Percentiles rank a stretch among this genome's conserved stretches.
phyloP scores from a whole-genome alignment of 2,329 filamentous ascomycete species.

The Spiromastix sp. region DNA sequence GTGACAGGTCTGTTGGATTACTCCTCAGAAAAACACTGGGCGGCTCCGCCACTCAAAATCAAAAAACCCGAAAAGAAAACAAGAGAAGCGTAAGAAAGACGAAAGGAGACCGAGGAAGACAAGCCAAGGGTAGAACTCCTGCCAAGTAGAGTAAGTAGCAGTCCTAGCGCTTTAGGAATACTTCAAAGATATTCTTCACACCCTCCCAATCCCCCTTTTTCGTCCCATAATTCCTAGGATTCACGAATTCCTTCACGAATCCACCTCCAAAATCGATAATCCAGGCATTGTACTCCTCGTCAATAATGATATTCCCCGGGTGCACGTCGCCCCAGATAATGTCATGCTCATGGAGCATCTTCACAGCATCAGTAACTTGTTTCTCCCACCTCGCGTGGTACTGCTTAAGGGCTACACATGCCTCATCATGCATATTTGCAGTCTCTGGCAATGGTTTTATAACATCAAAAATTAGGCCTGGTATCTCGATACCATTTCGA shows the following conservation, averaged over 20 bases:
- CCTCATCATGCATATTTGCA: neutral
- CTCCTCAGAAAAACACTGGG: too few relatives aligned
- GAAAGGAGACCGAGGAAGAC: too few relatives aligned
- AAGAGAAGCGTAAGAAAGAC: too few relatives aligned
- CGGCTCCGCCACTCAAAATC: too few relatives aligned
- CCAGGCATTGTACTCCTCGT: constrained; percentile 6
- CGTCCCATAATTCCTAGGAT: neutral
- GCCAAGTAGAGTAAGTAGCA: too few relatives aligned
- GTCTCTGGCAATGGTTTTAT: neutral
- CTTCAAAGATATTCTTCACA: neutral
- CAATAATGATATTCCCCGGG: constrained; percentile 6
- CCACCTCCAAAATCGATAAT: constrained; percentile 7
- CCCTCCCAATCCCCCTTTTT: neutral
- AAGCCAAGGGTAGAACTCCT: too few relatives aligned
- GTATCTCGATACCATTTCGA: neutral
- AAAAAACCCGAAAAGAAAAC: too few relatives aligned
- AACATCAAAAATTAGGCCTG: neutral
- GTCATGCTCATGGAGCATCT: constrained; percentile 4
- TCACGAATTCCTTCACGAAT: neutral
- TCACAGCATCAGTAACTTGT: constrained; percentile 5
- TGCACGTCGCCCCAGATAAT: constrained; percentile 7
- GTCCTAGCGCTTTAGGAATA: too few relatives aligned
- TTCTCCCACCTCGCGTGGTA: constrained; percentile 1
- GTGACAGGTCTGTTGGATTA: too few relatives aligned
- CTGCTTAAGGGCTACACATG: neutral